Evolutionary conservation across 371 early-diverging fungal species (phyloP), one percentile per base, ranked within the genome.

Genomic region (Circinella minor): DNA sequence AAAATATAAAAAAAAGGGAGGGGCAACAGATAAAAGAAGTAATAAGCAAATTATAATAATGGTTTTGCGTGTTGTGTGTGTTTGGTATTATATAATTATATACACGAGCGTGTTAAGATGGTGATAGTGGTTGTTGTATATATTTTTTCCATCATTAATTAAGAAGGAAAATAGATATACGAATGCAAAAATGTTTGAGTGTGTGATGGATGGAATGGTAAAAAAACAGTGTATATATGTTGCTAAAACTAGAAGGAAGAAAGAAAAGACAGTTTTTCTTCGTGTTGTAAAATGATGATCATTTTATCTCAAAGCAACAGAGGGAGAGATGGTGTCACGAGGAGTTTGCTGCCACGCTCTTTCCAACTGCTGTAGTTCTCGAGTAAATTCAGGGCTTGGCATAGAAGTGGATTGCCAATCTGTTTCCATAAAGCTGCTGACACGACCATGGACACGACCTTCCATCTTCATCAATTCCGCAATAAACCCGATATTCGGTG

Each of bases 401-500:
- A 72, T 61, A 36, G 73, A 67, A 8, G 74, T 68, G 4, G 73
- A 63, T n/a, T 77, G 80, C 79, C 82, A 81, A 55, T 84, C 84
- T 27, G 77, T 76, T 36, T 78, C 77, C 63, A 79, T 72, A 36
- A 85, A 82, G 36, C 80, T 80, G 67, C 81, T 81, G 6, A 82
- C 80, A 36, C 77, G 66, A 20, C 92, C 92, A 49, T 86, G 82
- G 4, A 88, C 85, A 57, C 87, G 84, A 46, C 84, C 82, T 75
- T 95, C 94, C 68, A 95, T 74, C 68, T 88, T 85, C 84, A 90
- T 82, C 37, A 95, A 71, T 60, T 93, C 91, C 4, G 90, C 81
- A 63, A 94, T 91, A 75, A 95, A 95, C 5, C 95, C 95, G 75
- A 95, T 88, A 74, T 95, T 95, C 57, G 94, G 94, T 51, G 90